These are phyloP conservation scores for Ceratobasidium sp. DNA, from an alignment of 1,284 basidiomycete genomes.

Conservation along the genomic window DNA sequence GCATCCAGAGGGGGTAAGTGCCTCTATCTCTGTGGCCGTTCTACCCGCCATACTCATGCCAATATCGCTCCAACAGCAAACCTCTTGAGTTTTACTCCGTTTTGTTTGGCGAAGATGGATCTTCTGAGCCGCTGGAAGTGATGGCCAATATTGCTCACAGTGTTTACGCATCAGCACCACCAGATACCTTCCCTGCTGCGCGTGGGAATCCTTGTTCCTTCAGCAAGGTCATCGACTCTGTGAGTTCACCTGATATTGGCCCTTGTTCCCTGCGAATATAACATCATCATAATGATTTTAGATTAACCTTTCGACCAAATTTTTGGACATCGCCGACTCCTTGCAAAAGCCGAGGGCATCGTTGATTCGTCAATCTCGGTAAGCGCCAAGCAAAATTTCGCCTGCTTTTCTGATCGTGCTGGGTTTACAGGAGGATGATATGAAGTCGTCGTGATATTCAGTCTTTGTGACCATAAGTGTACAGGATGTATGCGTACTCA, in stretches of 20 bases:
- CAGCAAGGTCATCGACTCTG: constrained; percentile 64
- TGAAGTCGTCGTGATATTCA: no score
- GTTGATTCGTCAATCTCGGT: constrained; percentile 52
- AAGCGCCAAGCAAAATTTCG: not conserved
- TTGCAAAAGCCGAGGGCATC: constrained; percentile 66
- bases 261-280: no score
- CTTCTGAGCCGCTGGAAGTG: constrained; percentile 56
- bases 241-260: constrained; percentile 24
- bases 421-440: no score
- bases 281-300: not conserved
- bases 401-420: no score
- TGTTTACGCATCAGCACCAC: constrained; percentile 61
- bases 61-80: no score
- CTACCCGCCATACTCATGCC: no score
- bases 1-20: constrained; percentile 52
- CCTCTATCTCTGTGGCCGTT: no score
- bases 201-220: constrained; percentile 61
- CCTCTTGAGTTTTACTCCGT: constrained; percentile 68
- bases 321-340: constrained; percentile 67
- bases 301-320: not conserved
- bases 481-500: no score
- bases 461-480: no score
- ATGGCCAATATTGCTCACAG: constrained; percentile 67
- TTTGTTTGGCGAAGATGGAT: constrained; percentile 62
- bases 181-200: constrained; percentile 58